These are phyloP conservation scores for Neurospora hispaniola DNA, from an alignment of 495 filamentous ascomycete species.

Conservation along the genomic window DNA sequence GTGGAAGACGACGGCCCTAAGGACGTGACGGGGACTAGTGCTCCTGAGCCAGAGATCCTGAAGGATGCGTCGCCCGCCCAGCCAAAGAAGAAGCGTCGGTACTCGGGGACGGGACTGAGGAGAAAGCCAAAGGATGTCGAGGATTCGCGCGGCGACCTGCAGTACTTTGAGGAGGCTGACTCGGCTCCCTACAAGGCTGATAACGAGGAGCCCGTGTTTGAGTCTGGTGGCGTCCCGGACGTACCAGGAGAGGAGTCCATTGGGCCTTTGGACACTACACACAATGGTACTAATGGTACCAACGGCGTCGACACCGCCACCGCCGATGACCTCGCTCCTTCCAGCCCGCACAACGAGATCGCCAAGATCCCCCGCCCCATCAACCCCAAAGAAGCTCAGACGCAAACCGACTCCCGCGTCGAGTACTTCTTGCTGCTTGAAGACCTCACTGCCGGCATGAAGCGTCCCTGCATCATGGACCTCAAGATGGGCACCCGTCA, in stretches of 20 bases:
- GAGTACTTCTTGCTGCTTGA: constrained; percentile 94
- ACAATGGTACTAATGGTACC: neutral
- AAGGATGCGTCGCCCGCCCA: constrained; percentile 24
- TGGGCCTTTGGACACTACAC: neutral
- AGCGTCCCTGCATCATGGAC: constrained; percentile 89
- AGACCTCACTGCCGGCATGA: constrained; percentile 95
- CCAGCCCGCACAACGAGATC: constrained; percentile 15
- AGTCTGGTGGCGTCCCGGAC: neutral
- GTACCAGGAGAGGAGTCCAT: neutral
- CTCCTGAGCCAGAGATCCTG: constrained; percentile 42
- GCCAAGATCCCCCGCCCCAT: constrained; percentile 34
- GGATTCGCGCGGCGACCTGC: constrained; percentile 54
- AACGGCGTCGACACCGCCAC: neutral
- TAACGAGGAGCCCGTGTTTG: constrained; percentile 36
- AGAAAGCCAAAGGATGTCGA: constrained; percentile 55
- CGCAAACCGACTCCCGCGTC: constrained; percentile 50
- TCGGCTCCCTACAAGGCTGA: constrained; percentile 77
- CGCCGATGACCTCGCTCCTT: neutral
- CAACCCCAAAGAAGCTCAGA: constrained; percentile 75
- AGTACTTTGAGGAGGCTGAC: constrained; percentile 68
- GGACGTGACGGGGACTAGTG: constrained; percentile 44
- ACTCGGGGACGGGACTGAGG: constrained; percentile 69
- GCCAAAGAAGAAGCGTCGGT: constrained; percentile 46
- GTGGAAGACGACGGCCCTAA: constrained; percentile 23
- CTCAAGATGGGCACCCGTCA: constrained; percentile 99